A percentile compares a stretch with the other conserved stretches of the same genome.
phyloP scores from a whole-genome alignment of 257 asterid genomes.

The Ilex asprella region DNA sequence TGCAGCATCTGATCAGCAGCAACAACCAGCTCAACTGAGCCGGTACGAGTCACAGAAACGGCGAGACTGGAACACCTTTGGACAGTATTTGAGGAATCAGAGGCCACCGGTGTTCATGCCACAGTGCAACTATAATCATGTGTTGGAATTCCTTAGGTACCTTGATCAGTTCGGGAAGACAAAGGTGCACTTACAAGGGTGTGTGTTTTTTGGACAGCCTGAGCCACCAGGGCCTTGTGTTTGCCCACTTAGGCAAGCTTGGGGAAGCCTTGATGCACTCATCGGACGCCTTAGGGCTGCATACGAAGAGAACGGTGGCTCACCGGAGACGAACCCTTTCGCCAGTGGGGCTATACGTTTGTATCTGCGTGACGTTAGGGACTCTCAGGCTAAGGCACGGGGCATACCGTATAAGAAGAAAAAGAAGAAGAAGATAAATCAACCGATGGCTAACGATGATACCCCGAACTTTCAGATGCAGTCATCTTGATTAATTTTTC shows the following conservation, averaged over 20 bases:
- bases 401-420: too few species aligned
- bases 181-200: conserved; percentile 8
- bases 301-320: conserved; percentile 12
- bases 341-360: conserved; percentile 13
- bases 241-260: conserved; percentile 16
- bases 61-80: conserved; percentile 13
- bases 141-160: conserved; percentile 8
- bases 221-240: conserved; percentile 11
- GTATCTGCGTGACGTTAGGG: conserved; percentile 11
- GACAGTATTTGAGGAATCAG: conserved; percentile 8
- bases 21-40: not conserved
- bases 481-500: not conserved
- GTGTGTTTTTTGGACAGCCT: conserved; percentile 7
- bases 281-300: conserved; percentile 15
- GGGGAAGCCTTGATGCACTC: conserved; percentile 14
- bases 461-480: not conserved
- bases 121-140: conserved; percentile 7
- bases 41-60: conserved; percentile 7
- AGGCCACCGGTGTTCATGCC: not conserved
- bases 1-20: not conserved
- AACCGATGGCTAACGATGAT: not conserved
- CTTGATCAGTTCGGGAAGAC: conserved; percentile 11
- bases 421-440: not conserved
- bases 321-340: conserved; percentile 11
- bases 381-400: not conserved